Evolutionary conservation across 2,329 filamentous ascomycete genomes (phyloP).

Genomic region (Talaromyces piceae): DNA sequence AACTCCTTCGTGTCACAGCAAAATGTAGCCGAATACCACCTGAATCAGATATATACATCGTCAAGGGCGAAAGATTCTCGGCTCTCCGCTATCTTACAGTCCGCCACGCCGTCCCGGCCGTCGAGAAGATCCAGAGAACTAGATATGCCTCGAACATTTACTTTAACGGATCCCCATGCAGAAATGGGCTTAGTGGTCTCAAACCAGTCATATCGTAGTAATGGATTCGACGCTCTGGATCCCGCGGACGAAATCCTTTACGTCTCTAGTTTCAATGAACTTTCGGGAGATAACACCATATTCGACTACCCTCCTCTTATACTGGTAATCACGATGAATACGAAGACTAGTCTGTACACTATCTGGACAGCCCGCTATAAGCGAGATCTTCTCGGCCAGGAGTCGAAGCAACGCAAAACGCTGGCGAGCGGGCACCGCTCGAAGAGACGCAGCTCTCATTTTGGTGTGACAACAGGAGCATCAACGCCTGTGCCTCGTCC

Average conservation of each 20-base stretch:
- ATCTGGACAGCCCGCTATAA: constrained; percentile 80
- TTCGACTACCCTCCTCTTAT: constrained; percentile 50
- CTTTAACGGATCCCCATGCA: constrained; percentile 74
- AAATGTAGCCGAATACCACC: constrained; percentile 26
- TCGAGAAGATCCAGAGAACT: constrained; percentile 48
- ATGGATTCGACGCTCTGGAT: constrained; percentile 55
- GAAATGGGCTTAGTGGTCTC: constrained; percentile 78
- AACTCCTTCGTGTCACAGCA: constrained; percentile 77
- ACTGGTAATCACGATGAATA: constrained; percentile 73
- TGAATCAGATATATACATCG: constrained; percentile 27
- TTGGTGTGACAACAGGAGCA: constrained; percentile 59
- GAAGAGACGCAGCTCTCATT: constrained; percentile 59
- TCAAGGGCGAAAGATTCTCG: constrained; percentile 32
- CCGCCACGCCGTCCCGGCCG: constrained; percentile 48
- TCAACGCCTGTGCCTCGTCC: constrained; percentile 65
- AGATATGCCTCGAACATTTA: constrained; percentile 61
- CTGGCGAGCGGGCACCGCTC: constrained; percentile 56
- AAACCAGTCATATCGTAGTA: constrained; percentile 28
- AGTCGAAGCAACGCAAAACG: constrained; percentile 33
- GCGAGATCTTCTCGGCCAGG: constrained; percentile 53
- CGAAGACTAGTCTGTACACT: constrained; percentile 67
- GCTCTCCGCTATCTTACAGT: constrained; percentile 44
- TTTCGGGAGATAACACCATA: constrained; percentile 17
- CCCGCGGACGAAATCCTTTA: constrained; percentile 77
- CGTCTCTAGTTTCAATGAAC: constrained; percentile 60